phyloP scores from a whole-genome alignment of 1,284 basidiomycete genomes.

The Malassezia sympodialis region DNA sequence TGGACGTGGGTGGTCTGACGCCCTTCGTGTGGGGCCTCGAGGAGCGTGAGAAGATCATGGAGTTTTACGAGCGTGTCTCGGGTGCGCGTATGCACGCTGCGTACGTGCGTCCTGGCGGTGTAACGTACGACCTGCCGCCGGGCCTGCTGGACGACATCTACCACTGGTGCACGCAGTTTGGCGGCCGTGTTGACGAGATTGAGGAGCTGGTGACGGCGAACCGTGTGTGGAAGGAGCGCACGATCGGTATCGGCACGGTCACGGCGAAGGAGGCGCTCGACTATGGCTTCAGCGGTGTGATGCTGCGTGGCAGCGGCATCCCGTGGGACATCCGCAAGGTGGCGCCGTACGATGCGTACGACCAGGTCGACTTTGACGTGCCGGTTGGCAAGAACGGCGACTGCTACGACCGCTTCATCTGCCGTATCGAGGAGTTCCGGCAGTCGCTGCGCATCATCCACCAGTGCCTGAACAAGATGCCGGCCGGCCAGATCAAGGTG shows the following conservation, averaged over 20 bases:
- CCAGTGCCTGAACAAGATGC: slow-evolving; percentile 87
- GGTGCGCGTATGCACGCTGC: slow-evolving; percentile 93
- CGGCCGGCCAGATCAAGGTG: slow-evolving; percentile 79
- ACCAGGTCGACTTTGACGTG: slow-evolving; percentile 89
- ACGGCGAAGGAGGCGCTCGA: slow-evolving; percentile 85
- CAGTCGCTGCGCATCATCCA: slow-evolving; percentile 83
- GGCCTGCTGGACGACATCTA: slow-evolving; percentile 93
- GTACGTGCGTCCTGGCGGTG: slow-evolving; percentile 95
- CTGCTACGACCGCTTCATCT: slow-evolving; percentile 88
- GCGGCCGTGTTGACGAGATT: slow-evolving; percentile 82
- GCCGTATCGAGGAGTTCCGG: slow-evolving; percentile 95
- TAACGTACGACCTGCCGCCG: slow-evolving; percentile 93
- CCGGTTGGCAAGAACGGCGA: slow-evolving; percentile 94
- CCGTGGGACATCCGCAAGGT: slow-evolving; percentile 88
- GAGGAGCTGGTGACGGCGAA: slow-evolving; percentile 96
- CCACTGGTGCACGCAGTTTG: slow-evolving; percentile 94
- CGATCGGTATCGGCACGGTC: slow-evolving; percentile 79
- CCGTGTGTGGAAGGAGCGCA: slow-evolving; percentile 94
- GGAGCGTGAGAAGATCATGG: slow-evolving; percentile 99
- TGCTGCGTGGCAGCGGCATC: slow-evolving; percentile 86
- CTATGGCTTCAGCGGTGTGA: slow-evolving; percentile 91
- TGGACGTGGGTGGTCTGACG: slow-evolving; percentile 79
- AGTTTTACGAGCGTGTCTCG: slow-evolving; percentile 98
- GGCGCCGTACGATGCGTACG: slow-evolving; percentile 91
- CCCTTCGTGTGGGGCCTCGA: slow-evolving; percentile 99